A percentile compares a stretch with the other conserved stretches of the same genome.
Evolutionary conservation across 1,284 basidiomycete genomes (phyloP).

Genomic region (Stereum hirsutum): DNA sequence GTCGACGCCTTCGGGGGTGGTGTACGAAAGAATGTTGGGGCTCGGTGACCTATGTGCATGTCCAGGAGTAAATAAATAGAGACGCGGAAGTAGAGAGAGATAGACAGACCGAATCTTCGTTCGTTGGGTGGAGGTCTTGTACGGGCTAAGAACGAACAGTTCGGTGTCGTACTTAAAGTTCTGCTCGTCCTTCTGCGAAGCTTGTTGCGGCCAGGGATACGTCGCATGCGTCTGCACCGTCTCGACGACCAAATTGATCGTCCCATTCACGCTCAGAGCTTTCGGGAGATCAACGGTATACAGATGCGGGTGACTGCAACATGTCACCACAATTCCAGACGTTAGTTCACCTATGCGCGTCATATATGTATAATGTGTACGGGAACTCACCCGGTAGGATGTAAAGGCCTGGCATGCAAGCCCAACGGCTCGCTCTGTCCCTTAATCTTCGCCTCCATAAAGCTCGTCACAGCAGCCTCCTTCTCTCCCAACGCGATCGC

Average conservation of each 20-base stretch:
- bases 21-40: constrained; percentile 63
- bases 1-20: constrained; percentile 47
- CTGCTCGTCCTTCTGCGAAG: constrained; percentile 75
- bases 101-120: constrained; percentile 72
- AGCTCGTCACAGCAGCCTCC: constrained; percentile 64
- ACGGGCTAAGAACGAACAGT: constrained; percentile 76
- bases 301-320: constrained; percentile 27
- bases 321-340: too few relatives aligned
- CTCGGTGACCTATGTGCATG: constrained; percentile 43
- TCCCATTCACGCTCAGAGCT: constrained; percentile 41
- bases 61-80: not conserved
- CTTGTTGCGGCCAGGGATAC: constrained; percentile 64
- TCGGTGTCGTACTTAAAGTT: constrained; percentile 71
- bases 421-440: constrained; percentile 53
- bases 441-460: constrained; percentile 73
- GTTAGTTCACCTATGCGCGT: too few relatives aligned
- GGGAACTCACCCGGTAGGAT: too few relatives aligned
- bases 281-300: constrained; percentile 35
- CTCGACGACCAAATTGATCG: constrained; percentile 69
- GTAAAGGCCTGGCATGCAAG: constrained; percentile 40
- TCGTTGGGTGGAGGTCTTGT: constrained; percentile 71
- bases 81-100: not conserved
- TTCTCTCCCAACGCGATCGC: constrained; percentile 59
- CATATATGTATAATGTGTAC: too few relatives aligned
- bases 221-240: constrained; percentile 71